Evolutionary conservation across 78 protist genomes (phyloP), one percentile per base, ranked within the genome.

Genomic region (Dictyostelium intermedium): DNA sequence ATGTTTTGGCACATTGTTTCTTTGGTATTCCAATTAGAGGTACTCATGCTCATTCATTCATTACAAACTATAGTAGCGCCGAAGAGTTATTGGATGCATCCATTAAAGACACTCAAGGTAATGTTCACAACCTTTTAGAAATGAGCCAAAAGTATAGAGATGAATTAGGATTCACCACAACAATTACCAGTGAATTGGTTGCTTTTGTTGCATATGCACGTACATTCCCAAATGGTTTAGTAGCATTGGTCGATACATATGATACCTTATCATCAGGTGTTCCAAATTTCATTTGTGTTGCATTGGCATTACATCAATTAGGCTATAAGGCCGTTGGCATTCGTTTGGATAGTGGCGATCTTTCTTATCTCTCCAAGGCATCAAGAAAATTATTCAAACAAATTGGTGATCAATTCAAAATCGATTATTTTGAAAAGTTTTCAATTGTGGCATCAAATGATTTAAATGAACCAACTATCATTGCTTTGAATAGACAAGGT

Each of bases 171-270:
- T 83, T 7, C 43, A 83, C 72, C 0, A 45, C 25, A 11, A 95
- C 98, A 30, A 82, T 92, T 66, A 72, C 85, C 0, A 91, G 97
- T 6, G 99, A 98, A 85, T 96, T 98, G 16, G 98, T 97, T 0
- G 99, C 99, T 2, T 98, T 98, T 73, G 41, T 70, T n/a, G 97
- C 98, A n/a, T 98, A 97, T 85, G 99, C 99, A 37, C 25, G 93
- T 32, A 78, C 99, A 9, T 98, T 98, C 77, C 99, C 99, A 16
- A 70, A 27, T 63, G 82, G 92, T 3, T 98, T 98, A 84, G 85
- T 97, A 6, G 98, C 99, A 25, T 96, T 98, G 30, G 98, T 98
- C 0, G 99, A 98, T 82, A 97, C 99, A 5, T 98, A 98, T 81
- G 96, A 97, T 84, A 98, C 99, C 0, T 82, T 98, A 32, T 14